A percentile compares a stretch with the other conserved stretches of the same genome.
Evolutionary conservation across 208 protist species (phyloP).

Genomic region (Leishmania arabica): DNA sequence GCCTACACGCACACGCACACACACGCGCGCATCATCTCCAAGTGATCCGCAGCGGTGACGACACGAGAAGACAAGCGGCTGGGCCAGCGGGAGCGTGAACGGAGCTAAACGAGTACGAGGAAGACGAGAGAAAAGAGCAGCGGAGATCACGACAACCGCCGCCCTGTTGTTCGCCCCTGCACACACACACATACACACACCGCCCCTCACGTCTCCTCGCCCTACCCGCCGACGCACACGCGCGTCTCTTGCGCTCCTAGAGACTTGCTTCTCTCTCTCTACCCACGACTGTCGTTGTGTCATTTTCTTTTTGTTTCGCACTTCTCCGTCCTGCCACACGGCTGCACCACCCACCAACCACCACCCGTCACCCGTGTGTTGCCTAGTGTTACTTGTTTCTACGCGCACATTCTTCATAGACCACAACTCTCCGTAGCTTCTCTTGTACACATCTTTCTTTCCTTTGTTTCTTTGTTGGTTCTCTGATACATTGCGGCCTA

Average conservation of each 20-base stretch:
- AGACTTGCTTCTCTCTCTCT: slow-evolving; percentile 4
- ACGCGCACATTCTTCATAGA: slow-evolving; percentile 3
- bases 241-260: neutral
- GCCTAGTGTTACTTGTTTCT: neutral
- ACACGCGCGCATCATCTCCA: neutral
- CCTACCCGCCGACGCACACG: neutral
- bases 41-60: neutral
- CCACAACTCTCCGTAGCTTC: neutral
- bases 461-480: too few relatives aligned
- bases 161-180: neutral
- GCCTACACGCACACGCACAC: neutral
- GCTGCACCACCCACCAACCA: too few relatives aligned
- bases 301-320: neutral
- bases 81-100: neutral
- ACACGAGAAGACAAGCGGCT: neutral
- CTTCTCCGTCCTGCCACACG: too few relatives aligned
- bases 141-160: neutral
- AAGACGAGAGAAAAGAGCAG: neutral
- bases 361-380: neutral
- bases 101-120: too few relatives aligned
- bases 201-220: neutral
- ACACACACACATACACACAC: neutral
- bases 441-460: neutral
- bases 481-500: neutral
- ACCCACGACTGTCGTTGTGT: neutral